phyloP scores from a whole-genome alignment of 148 eudicot species.

The Talinum fruticosum region DNA sequence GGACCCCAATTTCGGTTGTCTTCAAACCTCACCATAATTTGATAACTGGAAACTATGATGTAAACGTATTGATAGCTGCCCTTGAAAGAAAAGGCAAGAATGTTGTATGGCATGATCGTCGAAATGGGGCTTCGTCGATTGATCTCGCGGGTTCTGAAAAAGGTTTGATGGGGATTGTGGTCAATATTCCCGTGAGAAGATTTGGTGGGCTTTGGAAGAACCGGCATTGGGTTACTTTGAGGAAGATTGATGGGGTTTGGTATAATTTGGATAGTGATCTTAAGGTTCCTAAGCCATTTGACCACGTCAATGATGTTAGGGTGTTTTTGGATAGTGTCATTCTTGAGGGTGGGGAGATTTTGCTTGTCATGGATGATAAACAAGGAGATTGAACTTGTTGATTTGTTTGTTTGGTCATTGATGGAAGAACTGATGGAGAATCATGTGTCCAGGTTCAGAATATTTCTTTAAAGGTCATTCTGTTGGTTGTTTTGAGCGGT shows the following conservation, averaged over 20 bases:
- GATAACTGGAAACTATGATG: conserved; percentile 85
- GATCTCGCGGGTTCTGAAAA: conserved; percentile 55
- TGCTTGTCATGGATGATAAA: conserved; percentile 63
- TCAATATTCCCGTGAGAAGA: conserved; percentile 62
- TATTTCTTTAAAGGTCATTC: conserved; percentile 7
- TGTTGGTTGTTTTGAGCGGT: background rate
- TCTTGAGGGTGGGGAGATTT: conserved; percentile 57
- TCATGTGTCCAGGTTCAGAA: background rate
- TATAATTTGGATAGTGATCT: conserved; percentile 97
- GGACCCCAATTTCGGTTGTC: conserved; percentile 76
- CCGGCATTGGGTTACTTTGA: conserved; percentile 85
- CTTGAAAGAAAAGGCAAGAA: conserved; percentile 71
- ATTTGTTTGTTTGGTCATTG: background rate
- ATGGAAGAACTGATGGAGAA: conserved; percentile 2
- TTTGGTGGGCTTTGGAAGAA: conserved; percentile 67
- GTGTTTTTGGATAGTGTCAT: conserved; percentile 59
- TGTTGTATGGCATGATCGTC: conserved; percentile 83
- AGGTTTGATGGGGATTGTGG: conserved; percentile 71
- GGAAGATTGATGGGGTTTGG: conserved; percentile 68
- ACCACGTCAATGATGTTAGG: conserved; percentile 51
- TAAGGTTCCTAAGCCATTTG: conserved; percentile 47
- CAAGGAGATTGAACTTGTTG: conserved; percentile 17
- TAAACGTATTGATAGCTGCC: conserved; percentile 78
- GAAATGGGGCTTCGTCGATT: conserved; percentile 54
- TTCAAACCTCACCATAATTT: conserved; percentile 86